phyloP scores from a whole-genome alignment of 106 monocot species.

The Dendrobium officinale region DNA sequence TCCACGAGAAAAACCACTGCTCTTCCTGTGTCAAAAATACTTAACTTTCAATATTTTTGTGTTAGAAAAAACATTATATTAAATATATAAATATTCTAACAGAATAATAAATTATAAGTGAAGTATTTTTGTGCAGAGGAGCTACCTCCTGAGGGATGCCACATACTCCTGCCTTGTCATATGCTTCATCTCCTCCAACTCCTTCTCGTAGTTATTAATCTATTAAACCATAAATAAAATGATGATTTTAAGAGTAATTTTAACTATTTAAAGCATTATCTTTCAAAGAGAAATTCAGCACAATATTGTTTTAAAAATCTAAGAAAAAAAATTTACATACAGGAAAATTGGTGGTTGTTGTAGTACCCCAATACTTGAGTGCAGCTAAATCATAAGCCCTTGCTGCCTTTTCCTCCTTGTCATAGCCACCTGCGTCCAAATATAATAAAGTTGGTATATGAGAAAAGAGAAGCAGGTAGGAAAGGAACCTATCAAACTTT shows the following conservation, averaged over 20 bases:
- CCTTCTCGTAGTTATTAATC: constrained; percentile 89
- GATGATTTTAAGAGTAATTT: neutral
- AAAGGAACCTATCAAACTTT: neutral
- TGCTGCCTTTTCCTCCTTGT: constrained; percentile 97
- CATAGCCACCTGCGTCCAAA: constrained; percentile 70
- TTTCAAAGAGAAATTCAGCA: neutral
- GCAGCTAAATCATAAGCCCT: constrained; percentile 98
- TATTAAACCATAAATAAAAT: constrained; percentile 14
- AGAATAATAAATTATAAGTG: too few relatives aligned
- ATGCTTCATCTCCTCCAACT: constrained; percentile 96
- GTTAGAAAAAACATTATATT: too few relatives aligned
- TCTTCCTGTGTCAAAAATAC: constrained; percentile 50
- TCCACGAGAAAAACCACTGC: constrained; percentile 96
- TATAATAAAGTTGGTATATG: neutral
- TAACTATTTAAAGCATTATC: neutral
- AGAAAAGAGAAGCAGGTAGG: neutral
- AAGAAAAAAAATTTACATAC: constrained; percentile 20
- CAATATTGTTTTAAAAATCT: neutral
- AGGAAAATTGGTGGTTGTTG: constrained; percentile 94
- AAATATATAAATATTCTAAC: too few relatives aligned
- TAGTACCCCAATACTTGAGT: constrained; percentile 96
- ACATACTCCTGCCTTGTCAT: constrained; percentile 99
- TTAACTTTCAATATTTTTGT: neutral
- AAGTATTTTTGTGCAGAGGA: neutral
- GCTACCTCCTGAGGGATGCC: constrained; percentile 87